These are phyloP conservation scores for Cryptococcus sp. DNA, from an alignment of 1,284 basidiomycete species.

Conservation along the genomic window DNA sequence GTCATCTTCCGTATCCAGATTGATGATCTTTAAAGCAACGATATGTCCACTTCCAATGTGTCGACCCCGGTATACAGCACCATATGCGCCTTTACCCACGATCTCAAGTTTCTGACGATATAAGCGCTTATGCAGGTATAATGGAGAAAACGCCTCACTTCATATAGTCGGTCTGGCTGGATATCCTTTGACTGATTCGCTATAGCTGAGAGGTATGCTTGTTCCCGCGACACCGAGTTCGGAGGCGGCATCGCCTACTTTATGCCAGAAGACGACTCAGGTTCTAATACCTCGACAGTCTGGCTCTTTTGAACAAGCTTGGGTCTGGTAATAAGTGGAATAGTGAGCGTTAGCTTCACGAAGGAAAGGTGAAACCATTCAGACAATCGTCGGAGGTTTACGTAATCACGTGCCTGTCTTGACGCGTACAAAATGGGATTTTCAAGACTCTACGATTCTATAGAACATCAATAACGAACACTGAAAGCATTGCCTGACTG, in stretches of 20 bases:
- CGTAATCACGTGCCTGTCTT: no score
- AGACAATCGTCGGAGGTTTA: no score
- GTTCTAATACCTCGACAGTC: no score
- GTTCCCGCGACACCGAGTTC: constrained; percentile 23
- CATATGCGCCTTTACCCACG: constrained; percentile 90
- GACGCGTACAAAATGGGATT: no score
- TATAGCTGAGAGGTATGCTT: constrained; percentile 35
- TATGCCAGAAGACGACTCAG: no score
- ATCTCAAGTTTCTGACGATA: constrained; percentile 62
- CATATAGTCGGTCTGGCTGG: constrained; percentile 36
- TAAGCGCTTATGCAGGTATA: constrained; percentile 9
- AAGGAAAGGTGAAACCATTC: no score
- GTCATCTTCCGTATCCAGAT: constrained; percentile 93
- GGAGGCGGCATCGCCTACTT: constrained; percentile 4
- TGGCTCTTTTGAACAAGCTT: no score
- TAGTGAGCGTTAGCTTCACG: no score
- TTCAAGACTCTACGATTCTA: no score
- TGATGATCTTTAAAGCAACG: constrained; percentile 96
- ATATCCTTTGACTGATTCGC: constrained; percentile 40
- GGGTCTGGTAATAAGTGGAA: no score
- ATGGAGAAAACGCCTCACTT: constrained; percentile 20
- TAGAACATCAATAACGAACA: no score
- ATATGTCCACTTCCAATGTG: constrained; percentile 77
- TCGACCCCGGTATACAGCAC: constrained; percentile 89
- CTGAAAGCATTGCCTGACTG: no score